These are phyloP conservation scores for Annulohypoxylon nitens DNA, from an alignment of 495 filamentous ascomycete genomes.

Conservation along the genomic window DNA sequence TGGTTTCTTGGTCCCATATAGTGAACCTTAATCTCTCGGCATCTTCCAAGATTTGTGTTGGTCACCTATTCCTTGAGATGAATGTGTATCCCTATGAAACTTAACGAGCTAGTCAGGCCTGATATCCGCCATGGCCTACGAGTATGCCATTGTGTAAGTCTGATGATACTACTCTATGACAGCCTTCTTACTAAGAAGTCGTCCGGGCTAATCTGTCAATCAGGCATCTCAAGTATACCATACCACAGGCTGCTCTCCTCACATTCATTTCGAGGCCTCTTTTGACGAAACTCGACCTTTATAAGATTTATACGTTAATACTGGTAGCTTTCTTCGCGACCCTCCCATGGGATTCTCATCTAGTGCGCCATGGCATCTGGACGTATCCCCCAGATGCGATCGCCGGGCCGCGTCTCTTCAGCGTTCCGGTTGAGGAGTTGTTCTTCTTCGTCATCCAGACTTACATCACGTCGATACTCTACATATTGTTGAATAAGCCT, in stretches of 20 bases:
- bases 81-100: conserved; percentile 7
- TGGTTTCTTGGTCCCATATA: conserved; percentile 19
- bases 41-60: not conserved
- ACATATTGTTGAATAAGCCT: conserved; percentile 72
- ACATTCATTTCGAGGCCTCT: conserved; percentile 70
- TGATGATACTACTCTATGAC: not conserved
- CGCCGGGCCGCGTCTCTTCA: conserved; percentile 67
- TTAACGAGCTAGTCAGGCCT: conserved; percentile 12
- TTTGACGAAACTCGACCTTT: conserved; percentile 67
- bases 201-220: conserved; percentile 10
- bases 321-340: conserved; percentile 70
- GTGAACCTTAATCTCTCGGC: conserved; percentile 29
- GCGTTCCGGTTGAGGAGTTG: conserved; percentile 74
- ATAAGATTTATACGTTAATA: conserved; percentile 69
- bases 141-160: conserved; percentile 75
- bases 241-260: conserved; percentile 70
- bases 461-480: conserved; percentile 75
- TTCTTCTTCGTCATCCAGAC: conserved; percentile 85
- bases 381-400: conserved; percentile 73
- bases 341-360: conserved; percentile 78
- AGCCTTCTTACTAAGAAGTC: not conserved
- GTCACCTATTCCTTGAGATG: conserved; percentile 6
- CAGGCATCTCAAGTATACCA: conserved; percentile 77
- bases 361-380: conserved; percentile 73
- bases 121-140: conserved; percentile 67